Conservation (phyloP, 129 eudicot genomes). For the carrot (Daucus carota) region DNA sequence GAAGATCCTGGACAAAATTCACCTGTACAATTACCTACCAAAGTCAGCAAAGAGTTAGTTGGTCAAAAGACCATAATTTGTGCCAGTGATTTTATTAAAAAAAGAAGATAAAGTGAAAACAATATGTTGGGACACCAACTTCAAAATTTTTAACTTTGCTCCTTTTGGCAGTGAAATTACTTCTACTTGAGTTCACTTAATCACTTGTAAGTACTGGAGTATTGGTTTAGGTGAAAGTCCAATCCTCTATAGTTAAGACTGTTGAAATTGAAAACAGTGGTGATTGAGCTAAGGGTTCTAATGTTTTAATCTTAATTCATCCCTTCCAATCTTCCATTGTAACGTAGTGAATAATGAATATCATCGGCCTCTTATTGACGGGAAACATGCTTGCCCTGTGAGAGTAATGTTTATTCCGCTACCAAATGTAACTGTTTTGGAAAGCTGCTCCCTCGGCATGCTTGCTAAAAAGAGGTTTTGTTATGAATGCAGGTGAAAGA, state of each 20-base stretch:
- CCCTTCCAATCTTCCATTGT: not conserved
- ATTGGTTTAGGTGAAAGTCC: not conserved
- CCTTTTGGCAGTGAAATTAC: constrained; percentile 5
- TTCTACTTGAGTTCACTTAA: not conserved
- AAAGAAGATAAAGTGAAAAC: constrained; percentile 20
- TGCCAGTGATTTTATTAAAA: constrained; percentile 1
- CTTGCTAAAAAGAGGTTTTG: not conserved
- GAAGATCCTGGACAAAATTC: not conserved
- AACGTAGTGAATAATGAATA: not conserved
- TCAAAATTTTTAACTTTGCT: not conserved
- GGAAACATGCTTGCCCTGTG: not conserved
- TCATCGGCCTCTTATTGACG: not conserved
- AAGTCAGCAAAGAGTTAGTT: constrained; percentile 9
- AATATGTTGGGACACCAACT: not conserved
- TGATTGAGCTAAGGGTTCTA: not conserved
- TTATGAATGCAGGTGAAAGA: constrained; percentile 28
- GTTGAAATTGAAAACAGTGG: not conserved
- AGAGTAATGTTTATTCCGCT: not conserved
- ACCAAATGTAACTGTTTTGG: not conserved
- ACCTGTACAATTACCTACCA: constrained; percentile 4
- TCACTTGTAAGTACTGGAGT: not conserved
- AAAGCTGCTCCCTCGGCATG: not conserved
- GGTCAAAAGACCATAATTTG: constrained; percentile 2
- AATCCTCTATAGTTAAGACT: not conserved
- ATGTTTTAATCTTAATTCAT: not conserved